Evolutionary conservation across 2,329 filamentous ascomycete genomes (phyloP), one percentile per base, ranked within the genome.

Genomic region (Colletotrichum filicis): DNA sequence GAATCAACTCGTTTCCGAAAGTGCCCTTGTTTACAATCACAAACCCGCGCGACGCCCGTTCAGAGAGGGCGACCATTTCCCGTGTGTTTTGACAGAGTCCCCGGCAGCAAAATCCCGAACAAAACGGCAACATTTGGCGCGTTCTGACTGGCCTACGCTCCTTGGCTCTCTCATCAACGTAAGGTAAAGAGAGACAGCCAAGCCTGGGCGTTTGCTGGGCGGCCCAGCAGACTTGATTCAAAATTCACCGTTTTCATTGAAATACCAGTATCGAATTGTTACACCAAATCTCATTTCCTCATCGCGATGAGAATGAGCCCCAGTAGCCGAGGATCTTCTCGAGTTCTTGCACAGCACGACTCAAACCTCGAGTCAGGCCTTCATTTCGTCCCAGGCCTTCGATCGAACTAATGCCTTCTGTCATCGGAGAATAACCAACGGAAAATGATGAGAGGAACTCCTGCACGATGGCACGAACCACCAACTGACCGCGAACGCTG

Each of bases 101-200:
- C 61, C 26, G 53, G 12, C 26, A 32, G 30, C 14, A n/a, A 11
- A 61, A n/a, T 42, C n/a, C 32, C 66, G 24, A 61, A 52, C 42
- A 49, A 65, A 65, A 64, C 35, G 60, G 37, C 60, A 69, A 60
- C 55, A 53, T 59, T 32, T 67, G 56, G 53, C 35, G 37, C 3
- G 19, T 37, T 60, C 49, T 28, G 26, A 37, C 35, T 8, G 55
- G 56, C 22, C 30, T 22, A n/a, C 19, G 42, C 19, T 49, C 19
- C 19, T 49, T 49, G 42, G 16, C 28, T 52, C 46, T 16, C 52
- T 66, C 16, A 16, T 46, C 49, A 26, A 16, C 14, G 32, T 7
- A 49, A 35, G 32, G 32, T 19, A 30, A 35, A 53, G 22, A 37
- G 30, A 57, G n/a, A 57, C 32, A 30, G 52, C 62, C 62, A 57